Base-by-base conservation (phyloP, 202 grass and related monocot genomes). In the Brachypodium distachyon region DNA sequence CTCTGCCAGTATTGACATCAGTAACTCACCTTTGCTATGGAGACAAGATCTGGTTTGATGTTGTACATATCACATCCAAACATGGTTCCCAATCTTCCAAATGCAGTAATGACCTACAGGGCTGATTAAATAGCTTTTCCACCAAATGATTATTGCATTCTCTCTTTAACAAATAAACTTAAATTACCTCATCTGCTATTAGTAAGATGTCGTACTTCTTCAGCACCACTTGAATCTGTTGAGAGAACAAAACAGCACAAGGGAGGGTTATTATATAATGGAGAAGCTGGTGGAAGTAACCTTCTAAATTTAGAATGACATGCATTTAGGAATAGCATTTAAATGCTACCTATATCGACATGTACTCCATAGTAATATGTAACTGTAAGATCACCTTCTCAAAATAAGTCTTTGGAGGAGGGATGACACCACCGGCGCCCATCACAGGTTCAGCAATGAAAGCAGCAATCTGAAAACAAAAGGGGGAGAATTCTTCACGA, bases 401-500 rank as follows among this genome's bases (percentile, higher is more conserved):
- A 87, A 98, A 98, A 87, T 98, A 98, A n/a, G 80, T 83, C 64
- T 92, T 87, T 64, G 91, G 89, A 83, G 95, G 95, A 84, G 41
- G 89, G 74, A 98, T 92, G 61, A 98, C 95, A 81, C 91, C 95
- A 50, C 95, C 95, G 22, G 91, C 95, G 34, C 95, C 91, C 89
- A 98, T 94, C 52, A 98, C 95, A 63, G 95, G 95, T 87, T 98
- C 95, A 44, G 84, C 91, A 81, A 98, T 98, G 79, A 98, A 98
- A 75, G 91, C 95, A 65, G 95, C 95, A 81, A 98, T 95, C 95
- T 98, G 77, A 34, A 78, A 85, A 65, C 22, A 69, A 5, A 83
- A 33, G 68, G 26, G 32, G 43, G 43, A 42, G 17, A 12, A 4
- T 9, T 46, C 29, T 29, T 76, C 27, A 78, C 5, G 4, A 78